Conservation (phyloP, 2,329 filamentous ascomycete genomes). For the Aspergillus latus region DNA sequence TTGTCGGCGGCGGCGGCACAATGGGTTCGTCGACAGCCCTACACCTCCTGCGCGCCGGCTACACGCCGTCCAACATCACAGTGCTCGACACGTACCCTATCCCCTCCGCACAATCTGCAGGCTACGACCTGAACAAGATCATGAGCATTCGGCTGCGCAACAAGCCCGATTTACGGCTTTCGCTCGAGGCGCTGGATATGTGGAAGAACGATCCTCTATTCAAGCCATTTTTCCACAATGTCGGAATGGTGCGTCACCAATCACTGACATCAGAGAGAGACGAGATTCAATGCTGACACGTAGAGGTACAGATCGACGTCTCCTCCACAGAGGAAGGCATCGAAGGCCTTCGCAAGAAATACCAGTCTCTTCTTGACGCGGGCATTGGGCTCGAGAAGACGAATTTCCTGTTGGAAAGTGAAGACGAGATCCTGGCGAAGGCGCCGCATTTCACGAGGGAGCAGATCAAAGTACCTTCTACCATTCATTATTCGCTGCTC, state of each 20-base stretch:
- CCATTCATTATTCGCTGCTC: not conserved
- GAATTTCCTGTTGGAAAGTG: not conserved
- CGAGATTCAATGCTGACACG: not conserved
- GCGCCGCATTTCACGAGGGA: constrained; percentile 3
- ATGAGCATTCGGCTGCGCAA: constrained; percentile 31
- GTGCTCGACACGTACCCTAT: constrained; percentile 50
- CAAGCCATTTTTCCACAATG: constrained; percentile 47
- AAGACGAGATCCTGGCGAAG: constrained; percentile 2
- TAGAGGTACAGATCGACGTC: constrained; percentile 32
- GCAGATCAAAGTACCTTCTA: not conserved
- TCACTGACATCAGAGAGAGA: not conserved
- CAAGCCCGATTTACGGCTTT: constrained; percentile 30
- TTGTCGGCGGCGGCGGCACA: constrained; percentile 50
- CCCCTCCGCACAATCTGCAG: constrained; percentile 50
- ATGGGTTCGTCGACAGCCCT: constrained; percentile 51
- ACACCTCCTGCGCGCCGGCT: constrained; percentile 46
- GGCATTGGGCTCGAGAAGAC: constrained; percentile 26
- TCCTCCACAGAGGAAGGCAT: constrained; percentile 31
- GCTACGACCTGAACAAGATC: constrained; percentile 51
- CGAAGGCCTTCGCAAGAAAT: constrained; percentile 26
- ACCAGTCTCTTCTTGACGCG: constrained; percentile 30
- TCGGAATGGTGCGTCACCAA: constrained; percentile 38
- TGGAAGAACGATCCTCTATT: constrained; percentile 49
- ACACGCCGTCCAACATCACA: constrained; percentile 45
- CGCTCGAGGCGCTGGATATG: constrained; percentile 34